phyloP scores from a whole-genome alignment of 139 green algal genomes.

The Chlorella sp. region DNA sequence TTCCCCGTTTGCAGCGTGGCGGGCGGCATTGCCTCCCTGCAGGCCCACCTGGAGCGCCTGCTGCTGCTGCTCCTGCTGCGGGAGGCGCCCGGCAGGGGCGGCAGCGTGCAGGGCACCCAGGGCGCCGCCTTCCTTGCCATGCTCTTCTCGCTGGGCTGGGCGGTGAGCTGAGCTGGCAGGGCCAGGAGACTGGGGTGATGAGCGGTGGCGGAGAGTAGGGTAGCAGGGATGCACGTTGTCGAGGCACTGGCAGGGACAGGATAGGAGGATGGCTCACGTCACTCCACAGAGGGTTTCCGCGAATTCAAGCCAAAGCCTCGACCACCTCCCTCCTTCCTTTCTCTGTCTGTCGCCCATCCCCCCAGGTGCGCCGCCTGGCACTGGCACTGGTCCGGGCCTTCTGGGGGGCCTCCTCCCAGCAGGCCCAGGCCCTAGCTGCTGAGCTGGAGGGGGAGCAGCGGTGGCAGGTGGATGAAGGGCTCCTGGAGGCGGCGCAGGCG shows the following conservation, averaged over 20 bases:
- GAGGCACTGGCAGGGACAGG: neutral
- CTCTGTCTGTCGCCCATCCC: neutral
- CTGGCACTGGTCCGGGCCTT: neutral
- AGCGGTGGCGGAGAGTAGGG: no score
- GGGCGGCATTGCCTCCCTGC: neutral
- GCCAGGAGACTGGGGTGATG: no score
- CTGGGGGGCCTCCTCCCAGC: no score
- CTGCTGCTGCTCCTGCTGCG: neutral
- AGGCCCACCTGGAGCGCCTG: slow-evolving; percentile 4
- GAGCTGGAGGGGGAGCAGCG: neutral
- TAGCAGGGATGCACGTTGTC: neutral
- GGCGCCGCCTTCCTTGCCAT: slow-evolving; percentile 2
- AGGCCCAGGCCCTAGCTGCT: neutral
- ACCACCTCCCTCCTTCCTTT: neutral
- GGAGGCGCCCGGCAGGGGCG: neutral
- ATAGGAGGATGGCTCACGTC: neutral
- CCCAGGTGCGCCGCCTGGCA: slow-evolving; percentile 3
- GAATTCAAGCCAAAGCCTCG: no score
- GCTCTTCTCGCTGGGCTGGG: slow-evolving; percentile 13
- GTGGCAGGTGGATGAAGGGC: neutral
- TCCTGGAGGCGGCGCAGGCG: neutral
- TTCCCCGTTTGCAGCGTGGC: neutral
- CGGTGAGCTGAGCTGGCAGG: neutral
- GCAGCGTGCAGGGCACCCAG: neutral
- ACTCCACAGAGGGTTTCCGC: neutral